Base-by-base conservation (phyloP, 768 basidiomycete genomes). In the Trametes maxima region DNA sequence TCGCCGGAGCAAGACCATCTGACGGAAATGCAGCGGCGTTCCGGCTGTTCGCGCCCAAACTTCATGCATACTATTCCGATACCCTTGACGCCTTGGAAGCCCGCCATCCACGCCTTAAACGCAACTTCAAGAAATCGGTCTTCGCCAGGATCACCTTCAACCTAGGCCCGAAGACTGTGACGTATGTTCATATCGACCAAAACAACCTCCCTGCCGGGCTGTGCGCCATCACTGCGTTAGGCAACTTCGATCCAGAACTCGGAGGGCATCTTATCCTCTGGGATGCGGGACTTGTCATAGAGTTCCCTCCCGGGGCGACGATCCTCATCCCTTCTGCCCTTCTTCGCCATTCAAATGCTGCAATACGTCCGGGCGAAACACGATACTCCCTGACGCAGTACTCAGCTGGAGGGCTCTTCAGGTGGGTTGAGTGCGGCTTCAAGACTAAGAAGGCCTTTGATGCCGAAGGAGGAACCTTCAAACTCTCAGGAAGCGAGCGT, bases 191-290 rank as follows among this genome's bases (percentile, higher is more conserved):
- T 19, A 63, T 62, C 0, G 76, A 80, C 44, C 48, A 22, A 24
- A 53, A 47, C 5, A 79, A 80, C 45, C 54, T 73, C 0, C 64
- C 75, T 0, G 69, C 62, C 36, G 75, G 76, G 0, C 68, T 70
- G 66, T 80, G 76, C 47, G 67, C 67, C 0, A 73, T 79, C 13
- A 68, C 63, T 2, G 67, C 75, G 0, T 49, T 72, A 0, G 76
- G 77, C 0, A 5, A 51, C 2, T 78, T 71, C 55, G 65, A 77
- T 50, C 63, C 52, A 1, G 67, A 2, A 2, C 65, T 51, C 24
- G 72, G 76, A 10, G 76, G 75, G 2, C 75, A 78, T 47, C 46
- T 78, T 0, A 59, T 77, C 0, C 45, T 79, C 0, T 71, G 69
- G 65, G 71, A 73, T 22, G 45, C 72, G 0, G 17, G 62, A n/a